These are phyloP conservation scores for Tuber indicum DNA, from an alignment of 495 filamentous ascomycete species.

Conservation along the genomic window DNA sequence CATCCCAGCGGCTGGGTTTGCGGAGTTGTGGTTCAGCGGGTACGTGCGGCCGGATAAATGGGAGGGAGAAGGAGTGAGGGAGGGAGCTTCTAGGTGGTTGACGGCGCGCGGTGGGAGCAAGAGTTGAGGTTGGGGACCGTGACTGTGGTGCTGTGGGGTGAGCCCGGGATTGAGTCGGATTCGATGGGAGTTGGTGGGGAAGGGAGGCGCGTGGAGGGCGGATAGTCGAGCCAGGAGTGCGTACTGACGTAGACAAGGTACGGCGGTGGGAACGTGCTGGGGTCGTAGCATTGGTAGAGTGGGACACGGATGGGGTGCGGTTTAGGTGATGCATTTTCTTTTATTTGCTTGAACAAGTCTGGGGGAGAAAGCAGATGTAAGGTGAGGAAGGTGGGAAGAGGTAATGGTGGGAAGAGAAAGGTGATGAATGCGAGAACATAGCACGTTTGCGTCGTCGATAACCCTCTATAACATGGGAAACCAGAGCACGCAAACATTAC, in stretches of 20 bases:
- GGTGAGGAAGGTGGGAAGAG: background rate
- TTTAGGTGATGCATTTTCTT: background rate
- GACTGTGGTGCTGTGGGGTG: background rate
- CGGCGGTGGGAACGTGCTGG: slow-evolving; percentile 1
- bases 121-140: background rate
- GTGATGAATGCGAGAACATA: background rate
- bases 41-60: background rate
- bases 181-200: background rate
- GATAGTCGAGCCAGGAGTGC: background rate
- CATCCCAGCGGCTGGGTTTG: background rate
- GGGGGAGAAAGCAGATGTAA: background rate
- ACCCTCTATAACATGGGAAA: background rate
- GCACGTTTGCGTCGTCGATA: background rate
- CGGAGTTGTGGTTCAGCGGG: background rate
- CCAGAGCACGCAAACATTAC: background rate
- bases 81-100: background rate
- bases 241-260: background rate
- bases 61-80: background rate
- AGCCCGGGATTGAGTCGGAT: background rate
- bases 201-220: background rate
- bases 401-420: background rate
- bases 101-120: background rate
- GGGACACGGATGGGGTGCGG: background rate
- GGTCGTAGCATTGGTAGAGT: background rate
- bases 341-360: background rate